Evolutionary conservation across 2,329 filamentous ascomycete genomes (phyloP), one percentile per base, ranked within the genome.

Genomic region (Colletotrichum cuscutae): DNA sequence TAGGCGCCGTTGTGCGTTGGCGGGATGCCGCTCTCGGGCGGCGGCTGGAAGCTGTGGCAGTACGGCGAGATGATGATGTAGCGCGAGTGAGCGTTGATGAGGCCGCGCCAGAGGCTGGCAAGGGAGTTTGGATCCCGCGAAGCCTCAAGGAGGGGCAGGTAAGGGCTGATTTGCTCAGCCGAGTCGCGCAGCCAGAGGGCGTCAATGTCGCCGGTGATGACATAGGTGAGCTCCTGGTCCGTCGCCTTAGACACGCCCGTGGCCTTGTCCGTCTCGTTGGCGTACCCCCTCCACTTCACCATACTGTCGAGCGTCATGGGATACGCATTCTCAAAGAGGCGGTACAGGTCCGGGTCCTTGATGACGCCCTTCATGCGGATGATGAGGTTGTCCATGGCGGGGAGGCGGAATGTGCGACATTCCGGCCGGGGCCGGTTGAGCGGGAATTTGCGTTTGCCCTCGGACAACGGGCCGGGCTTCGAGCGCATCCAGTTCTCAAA

Each of bases 11-110:
- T 93, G 13, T 82, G 78, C 0, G 87, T 85, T 2, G 92, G 88
- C 2, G 82, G 78, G 42, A 96, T 87, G 3, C 90, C 89, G 64
- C 93, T 95, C 64, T 94, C 93, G 2, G 90, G 88, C 0, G 95
- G 95, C 2, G 95, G 94, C 80, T 97, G 95, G 83, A 97, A 97
- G 13, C 94, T 93, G 80, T 97, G 97, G 86, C 95, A 98, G 82
- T 97, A 97, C 0, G 95, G 95, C 19, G 88, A 89, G 37, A 88
- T 87, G 66, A 90, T 85, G 64, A 94, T 86, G 80, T 93, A 94
- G 57, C 92, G 86, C 26, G 91, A 86, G 79, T 94, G 92, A 6
- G 93, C 85, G 78, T 94, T 94, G 79, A 95, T 92, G 3, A 92
- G 88, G 1, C 92, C 92, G 15, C 92, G 88, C 81, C 91, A 94